A percentile compares a stretch with the other conserved stretches of the same genome.
phyloP scores from a whole-genome alignment of 2,329 filamentous ascomycete species.

The Pleurostoma richardsiae region DNA sequence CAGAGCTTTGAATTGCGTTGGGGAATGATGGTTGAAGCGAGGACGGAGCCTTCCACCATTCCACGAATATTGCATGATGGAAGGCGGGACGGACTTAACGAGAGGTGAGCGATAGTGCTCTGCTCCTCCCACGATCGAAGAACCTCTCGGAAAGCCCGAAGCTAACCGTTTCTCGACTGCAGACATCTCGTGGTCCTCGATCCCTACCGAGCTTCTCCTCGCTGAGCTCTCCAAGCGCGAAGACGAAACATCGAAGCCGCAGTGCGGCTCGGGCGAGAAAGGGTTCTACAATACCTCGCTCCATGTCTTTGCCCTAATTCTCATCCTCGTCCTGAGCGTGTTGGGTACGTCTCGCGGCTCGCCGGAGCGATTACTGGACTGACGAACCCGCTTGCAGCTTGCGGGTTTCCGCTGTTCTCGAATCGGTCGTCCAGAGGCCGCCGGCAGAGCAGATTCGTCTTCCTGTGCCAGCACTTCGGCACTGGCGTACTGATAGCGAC shows the following conservation, averaged over 20 bases:
- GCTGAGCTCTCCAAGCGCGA: constrained; percentile 48
- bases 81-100: no score
- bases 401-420: constrained; percentile 62
- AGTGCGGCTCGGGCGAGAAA: constrained; percentile 46
- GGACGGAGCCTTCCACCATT: no score
- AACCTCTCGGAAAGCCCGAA: neutral
- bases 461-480: constrained; percentile 69
- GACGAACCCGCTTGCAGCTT: constrained; percentile 35
- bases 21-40: no score
- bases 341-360: constrained; percentile 33
- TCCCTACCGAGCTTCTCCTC: constrained; percentile 45
- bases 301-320: constrained; percentile 62
- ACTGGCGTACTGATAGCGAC: constrained; percentile 84
- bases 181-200: constrained; percentile 39
- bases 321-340: constrained; percentile 60
- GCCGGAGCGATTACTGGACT: constrained; percentile 3
- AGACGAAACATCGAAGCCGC: constrained; percentile 33
- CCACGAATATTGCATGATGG: no score
- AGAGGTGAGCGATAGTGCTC: no score
- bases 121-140: no score
- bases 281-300: constrained; percentile 60
- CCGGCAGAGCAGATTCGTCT: constrained; percentile 55
- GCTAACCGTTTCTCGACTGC: neutral
- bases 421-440: constrained; percentile 51
- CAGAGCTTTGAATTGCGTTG: no score